Evolutionary conservation across 139 green algal genomes (phyloP), one percentile per base, ranked within the genome.

Genomic region (Volvox africanus): DNA sequence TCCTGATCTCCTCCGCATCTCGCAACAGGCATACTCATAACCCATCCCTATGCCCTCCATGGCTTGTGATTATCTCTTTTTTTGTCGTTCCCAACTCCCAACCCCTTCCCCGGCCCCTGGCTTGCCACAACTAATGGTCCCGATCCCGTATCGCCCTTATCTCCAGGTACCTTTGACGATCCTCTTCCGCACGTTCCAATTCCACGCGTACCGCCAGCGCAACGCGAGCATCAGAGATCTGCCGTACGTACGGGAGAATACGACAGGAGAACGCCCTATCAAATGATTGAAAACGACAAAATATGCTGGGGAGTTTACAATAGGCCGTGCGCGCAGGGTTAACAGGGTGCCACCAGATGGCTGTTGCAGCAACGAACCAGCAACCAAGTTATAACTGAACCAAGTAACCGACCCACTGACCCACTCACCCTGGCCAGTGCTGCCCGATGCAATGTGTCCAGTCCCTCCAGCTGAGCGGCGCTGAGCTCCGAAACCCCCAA

Each of bases 401-500:
- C 71, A 79, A 33, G 16, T 33, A 2, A 79, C 71, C 71, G 2
- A 79, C 19, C 71, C 5, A 37, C 71, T 20, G 28, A 37, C 82
- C 12, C 0, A 28, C 85, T 26, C 86, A 91, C 87, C 87, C 24
- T 26, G 18, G 87, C 75, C 61, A 91, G 61, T 19, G 87, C 75
- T 14, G 33, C 76, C 61, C 33, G 61, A 24, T 91, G 87, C 76
- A 91, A 77, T 61, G 24, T 26, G 76, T 85, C 61, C 33, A 91
- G 87, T 28, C 32, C 87, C 76, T 91, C 87, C 87, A 91, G 87
- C 76, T 91, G 87, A 61, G 87, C 87, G 17, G 87, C 87, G 35
- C 71, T 85, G 18, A 91, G 87, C 28, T 55, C 87, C 33, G 2
- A 76, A 76, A 91, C 76, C 87, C 75, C 87, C 87, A 91, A 24